Percentiles rank a stretch among this genome's conserved stretches.
Evolutionary conservation across 2,329 filamentous ascomycete species (phyloP).

Genomic region (Clonostachys solani): DNA sequence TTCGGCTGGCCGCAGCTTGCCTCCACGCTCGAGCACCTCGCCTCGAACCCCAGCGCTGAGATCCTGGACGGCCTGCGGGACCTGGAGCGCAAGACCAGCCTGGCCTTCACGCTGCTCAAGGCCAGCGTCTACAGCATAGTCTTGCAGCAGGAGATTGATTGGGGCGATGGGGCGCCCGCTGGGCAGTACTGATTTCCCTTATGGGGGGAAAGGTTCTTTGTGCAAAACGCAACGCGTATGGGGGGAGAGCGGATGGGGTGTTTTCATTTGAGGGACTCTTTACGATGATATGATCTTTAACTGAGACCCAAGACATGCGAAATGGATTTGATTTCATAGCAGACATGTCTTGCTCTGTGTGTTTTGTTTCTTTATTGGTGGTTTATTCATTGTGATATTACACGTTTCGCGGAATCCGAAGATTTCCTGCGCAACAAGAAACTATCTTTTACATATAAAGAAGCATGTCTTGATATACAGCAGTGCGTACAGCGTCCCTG

Average conservation of each 20-base stretch:
- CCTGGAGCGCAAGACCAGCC: slow-evolving; percentile 87
- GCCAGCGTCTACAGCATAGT: slow-evolving; percentile 99
- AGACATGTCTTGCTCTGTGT: no score
- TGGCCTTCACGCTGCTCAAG: slow-evolving; percentile 94
- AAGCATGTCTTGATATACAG: neutral
- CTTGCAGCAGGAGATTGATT: slow-evolving; percentile 91
- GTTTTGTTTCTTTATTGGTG: no score
- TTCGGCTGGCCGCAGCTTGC: slow-evolving; percentile 43
- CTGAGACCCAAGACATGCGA: no score
- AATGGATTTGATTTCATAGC: no score
- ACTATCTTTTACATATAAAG: neutral
- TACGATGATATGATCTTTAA: no score
- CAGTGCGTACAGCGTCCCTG: neutral
- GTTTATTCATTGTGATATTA: neutral
- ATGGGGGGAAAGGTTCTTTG: no score
- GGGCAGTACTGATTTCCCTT: neutral
- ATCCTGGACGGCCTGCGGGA: slow-evolving; percentile 83
- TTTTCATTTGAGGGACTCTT: no score
- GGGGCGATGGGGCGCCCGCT: slow-evolving; percentile 32
- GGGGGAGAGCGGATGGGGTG: no score
- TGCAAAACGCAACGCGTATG: no score
- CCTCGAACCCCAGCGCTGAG: slow-evolving; percentile 68
- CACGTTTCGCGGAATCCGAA: neutral
- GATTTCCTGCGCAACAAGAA: neutral
- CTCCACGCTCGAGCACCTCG: slow-evolving; percentile 56